phyloP scores from a whole-genome alignment of 2,329 filamentous ascomycete species.

The Fusarium sp. region DNA sequence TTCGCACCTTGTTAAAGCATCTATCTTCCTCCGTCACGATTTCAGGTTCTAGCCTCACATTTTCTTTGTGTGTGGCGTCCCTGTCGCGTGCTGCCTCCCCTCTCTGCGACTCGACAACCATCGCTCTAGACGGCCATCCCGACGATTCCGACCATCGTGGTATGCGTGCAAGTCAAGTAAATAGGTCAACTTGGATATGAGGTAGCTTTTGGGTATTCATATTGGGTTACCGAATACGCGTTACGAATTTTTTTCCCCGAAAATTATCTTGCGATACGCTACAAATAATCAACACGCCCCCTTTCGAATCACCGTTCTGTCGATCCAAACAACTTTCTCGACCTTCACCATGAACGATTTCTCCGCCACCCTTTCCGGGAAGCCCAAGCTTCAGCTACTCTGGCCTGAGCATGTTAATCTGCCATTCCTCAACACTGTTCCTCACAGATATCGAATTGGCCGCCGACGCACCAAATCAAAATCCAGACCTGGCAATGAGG shows the following conservation, averaged over 20 bases:
- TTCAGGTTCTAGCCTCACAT: constrained; percentile 32
- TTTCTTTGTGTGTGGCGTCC: constrained; percentile 40
- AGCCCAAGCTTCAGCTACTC: constrained; percentile 56
- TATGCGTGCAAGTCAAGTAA: constrained; percentile 39
- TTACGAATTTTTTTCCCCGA: constrained; percentile 29
- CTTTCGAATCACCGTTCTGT: constrained; percentile 9
- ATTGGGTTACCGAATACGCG: constrained; percentile 42
- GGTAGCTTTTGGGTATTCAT: constrained; percentile 53
- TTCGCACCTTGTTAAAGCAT: constrained; percentile 36
- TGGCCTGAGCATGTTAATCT: constrained; percentile 57
- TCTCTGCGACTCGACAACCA: constrained; percentile 40
- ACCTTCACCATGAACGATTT: constrained; percentile 54
- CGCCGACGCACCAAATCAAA: constrained; percentile 55
- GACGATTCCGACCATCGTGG: constrained; percentile 33
- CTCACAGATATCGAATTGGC: constrained; percentile 54
- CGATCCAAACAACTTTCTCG: constrained; percentile 17
- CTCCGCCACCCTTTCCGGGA: constrained; percentile 52
- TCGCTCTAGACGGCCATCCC: constrained; percentile 38
- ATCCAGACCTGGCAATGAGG: constrained; percentile 59
- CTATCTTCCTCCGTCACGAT: constrained; percentile 23
- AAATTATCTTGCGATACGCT: constrained; percentile 5
- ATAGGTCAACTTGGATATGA: constrained; percentile 49
- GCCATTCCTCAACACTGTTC: constrained; percentile 57
- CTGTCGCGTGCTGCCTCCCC: constrained; percentile 44
- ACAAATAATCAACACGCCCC: constrained; percentile 18